These are phyloP conservation scores for Penicillium waksmanii DNA, from an alignment of 495 filamentous ascomycete species.

Conservation along the genomic window DNA sequence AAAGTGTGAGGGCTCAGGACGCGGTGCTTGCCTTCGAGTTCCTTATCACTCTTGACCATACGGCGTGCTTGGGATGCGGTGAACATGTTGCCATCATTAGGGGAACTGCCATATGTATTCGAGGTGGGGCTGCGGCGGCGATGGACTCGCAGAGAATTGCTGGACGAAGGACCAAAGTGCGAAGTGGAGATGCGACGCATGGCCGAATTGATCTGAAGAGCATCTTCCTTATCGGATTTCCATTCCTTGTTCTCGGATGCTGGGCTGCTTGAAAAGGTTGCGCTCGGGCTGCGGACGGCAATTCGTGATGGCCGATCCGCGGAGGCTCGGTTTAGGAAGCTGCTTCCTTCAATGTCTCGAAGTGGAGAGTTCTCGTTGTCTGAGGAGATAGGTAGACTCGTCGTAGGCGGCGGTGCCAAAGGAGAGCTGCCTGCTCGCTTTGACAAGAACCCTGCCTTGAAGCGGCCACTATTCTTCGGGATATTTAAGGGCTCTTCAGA, in stretches of 20 bases:
- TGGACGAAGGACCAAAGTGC: conserved; percentile 29
- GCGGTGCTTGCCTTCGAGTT: conserved; percentile 53
- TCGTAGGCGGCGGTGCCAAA: conserved; percentile 60
- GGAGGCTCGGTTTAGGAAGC: conserved; percentile 59
- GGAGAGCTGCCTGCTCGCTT: conserved; percentile 73
- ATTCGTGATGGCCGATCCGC: conserved; percentile 52
- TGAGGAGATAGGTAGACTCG: conserved; percentile 56
- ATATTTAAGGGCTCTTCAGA: conserved; percentile 42
- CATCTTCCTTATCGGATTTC: conserved; percentile 59
- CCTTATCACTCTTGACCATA: conserved; percentile 71
- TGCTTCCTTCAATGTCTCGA: conserved; percentile 64
- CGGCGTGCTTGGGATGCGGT: conserved; percentile 69
- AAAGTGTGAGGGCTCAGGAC: conserved; percentile 68
- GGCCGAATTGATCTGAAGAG: conserved; percentile 62
- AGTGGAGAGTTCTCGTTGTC: conserved; percentile 69
- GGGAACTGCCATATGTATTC: conserved; percentile 55
- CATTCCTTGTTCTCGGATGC: conserved; percentile 46
- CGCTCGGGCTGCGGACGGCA: conserved; percentile 52
- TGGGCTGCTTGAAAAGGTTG: conserved; percentile 47
- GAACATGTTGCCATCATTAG: conserved; percentile 64
- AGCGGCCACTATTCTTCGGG: conserved; percentile 70
- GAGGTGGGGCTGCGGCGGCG: conserved; percentile 68
- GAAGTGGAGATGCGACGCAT: conserved; percentile 60
- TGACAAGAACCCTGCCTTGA: conserved; percentile 88
- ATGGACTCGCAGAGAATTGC: conserved; percentile 48